phyloP scores from a whole-genome alignment of 805 yeast genomes.

The Saturnispora sekii region DNA sequence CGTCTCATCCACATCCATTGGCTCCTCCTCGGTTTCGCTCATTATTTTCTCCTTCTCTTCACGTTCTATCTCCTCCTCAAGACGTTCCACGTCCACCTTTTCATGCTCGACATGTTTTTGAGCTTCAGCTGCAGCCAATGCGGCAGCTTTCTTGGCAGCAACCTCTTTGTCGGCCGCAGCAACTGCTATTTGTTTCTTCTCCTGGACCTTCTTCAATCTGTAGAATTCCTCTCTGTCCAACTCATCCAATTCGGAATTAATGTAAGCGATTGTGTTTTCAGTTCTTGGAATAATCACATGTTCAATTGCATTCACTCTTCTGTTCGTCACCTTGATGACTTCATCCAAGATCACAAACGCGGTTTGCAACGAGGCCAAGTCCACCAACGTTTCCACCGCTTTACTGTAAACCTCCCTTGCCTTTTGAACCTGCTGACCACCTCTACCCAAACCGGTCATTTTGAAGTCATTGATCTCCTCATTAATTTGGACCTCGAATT shows the following conservation, averaged over 20 bases:
- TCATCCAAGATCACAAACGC: conserved; percentile 95
- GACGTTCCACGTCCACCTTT: conserved; percentile 9
- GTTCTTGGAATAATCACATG: conserved; percentile 97
- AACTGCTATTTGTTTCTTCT: conserved; percentile 76
- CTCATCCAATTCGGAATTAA: conserved; percentile 94
- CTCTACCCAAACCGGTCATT: conserved; percentile 94
- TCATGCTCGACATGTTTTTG: conserved; percentile 10
- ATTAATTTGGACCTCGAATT: conserved; percentile 78
- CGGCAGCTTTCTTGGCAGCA: conserved; percentile 22
- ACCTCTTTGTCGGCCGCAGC: conserved; percentile 55
- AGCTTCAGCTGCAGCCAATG: conserved; percentile 10
- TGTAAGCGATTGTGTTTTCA: conserved; percentile 84
- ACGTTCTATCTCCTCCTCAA: conserved; percentile 11
- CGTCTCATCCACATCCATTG: conserved; percentile 7
- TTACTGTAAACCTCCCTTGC: conserved; percentile 89
- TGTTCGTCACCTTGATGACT: conserved; percentile 93
- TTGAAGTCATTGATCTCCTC: conserved; percentile 87
- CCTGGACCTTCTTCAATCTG: conserved; percentile 92
- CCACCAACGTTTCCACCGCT: conserved; percentile 96
- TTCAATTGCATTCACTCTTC: conserved; percentile 98
- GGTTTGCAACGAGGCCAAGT: conserved; percentile 90
- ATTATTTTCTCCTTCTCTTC: conserved; percentile 19
- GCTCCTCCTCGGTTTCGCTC: conserved; percentile 13
- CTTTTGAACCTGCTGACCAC: conserved; percentile 95
- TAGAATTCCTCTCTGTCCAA: conserved; percentile 97